Conservation (phyloP, 2,329 filamentous ascomycete species). For the Aspergillus carbonarius region DNA sequence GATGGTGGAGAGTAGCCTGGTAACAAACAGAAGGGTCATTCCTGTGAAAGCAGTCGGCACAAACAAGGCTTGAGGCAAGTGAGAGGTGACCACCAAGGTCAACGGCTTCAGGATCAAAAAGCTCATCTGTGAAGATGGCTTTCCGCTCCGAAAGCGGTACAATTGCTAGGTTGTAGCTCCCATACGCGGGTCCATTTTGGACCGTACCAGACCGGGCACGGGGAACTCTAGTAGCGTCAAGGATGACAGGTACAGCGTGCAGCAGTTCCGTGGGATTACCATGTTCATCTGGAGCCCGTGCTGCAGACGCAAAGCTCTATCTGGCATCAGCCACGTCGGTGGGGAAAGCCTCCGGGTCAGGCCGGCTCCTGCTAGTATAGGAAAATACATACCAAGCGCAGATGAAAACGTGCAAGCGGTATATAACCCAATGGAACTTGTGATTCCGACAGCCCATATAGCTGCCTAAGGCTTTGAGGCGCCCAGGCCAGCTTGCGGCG, state of each 20-base stretch:
- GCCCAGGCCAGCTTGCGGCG: conserved; percentile 31
- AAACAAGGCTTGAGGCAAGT: conserved; percentile 20
- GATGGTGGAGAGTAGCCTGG: conserved; percentile 28
- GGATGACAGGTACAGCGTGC: conserved; percentile 21
- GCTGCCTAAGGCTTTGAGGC: conserved; percentile 18
- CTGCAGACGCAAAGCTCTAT: conserved; percentile 21
- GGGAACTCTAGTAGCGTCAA: conserved; percentile 12
- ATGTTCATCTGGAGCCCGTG: neutral
- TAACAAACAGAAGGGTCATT: conserved; percentile 30
- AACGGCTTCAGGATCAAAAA: conserved; percentile 16
- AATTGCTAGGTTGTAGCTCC: conserved; percentile 24
- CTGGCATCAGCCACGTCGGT: neutral
- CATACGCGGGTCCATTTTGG: conserved; percentile 1
- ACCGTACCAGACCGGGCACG: neutral
- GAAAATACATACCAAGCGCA: conserved; percentile 31
- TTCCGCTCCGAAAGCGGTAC: conserved; percentile 15
- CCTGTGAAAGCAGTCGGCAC: conserved; percentile 27
- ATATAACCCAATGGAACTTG: conserved; percentile 32
- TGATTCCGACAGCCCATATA: conserved; percentile 16
- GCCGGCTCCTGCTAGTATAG: neutral
- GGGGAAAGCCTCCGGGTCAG: neutral
- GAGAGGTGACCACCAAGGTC: conserved; percentile 26
- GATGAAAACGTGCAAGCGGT: conserved; percentile 29
- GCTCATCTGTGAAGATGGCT: conserved; percentile 20
- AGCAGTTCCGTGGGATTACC: neutral